Evolutionary conservation across 2,329 filamentous ascomycete genomes (phyloP).

Genomic region (Paraphaeosphaeria minitans): DNA sequence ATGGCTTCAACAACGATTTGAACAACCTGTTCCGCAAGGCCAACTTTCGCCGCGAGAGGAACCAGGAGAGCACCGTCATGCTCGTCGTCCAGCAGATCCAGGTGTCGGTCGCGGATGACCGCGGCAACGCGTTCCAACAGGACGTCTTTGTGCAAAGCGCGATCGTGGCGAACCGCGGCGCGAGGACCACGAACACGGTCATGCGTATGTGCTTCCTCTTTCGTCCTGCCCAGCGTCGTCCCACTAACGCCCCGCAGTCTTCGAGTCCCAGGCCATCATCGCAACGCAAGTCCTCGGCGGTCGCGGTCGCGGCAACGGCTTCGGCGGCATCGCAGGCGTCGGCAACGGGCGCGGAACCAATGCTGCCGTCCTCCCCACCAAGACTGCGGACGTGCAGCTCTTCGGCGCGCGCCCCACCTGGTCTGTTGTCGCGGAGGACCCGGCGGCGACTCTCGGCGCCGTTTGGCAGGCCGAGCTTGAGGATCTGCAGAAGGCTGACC

Average conservation of each 20-base stretch:
- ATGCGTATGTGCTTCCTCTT: constrained; percentile 25
- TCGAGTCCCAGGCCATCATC: constrained; percentile 31
- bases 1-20: constrained; percentile 35
- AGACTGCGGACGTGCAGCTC: constrained; percentile 34
- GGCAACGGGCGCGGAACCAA: constrained; percentile 3
- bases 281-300: constrained; percentile 33
- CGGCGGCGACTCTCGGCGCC: constrained; percentile 33
- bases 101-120: constrained; percentile 31
- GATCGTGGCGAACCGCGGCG: constrained; percentile 38
- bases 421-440: constrained; percentile 31
- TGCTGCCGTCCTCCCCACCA: constrained; percentile 22
- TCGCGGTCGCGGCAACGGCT: constrained; percentile 14
- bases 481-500: constrained; percentile 31
- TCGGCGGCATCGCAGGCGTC: constrained; percentile 19
- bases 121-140: constrained; percentile 29
- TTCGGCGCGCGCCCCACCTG: constrained; percentile 36
- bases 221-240: neutral
- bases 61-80: constrained; percentile 30
- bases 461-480: constrained; percentile 34
- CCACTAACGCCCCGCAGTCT: constrained; percentile 19
- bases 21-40: constrained; percentile 42
- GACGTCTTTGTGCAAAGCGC: constrained; percentile 36
- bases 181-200: constrained; percentile 28
- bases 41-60: constrained; percentile 29
- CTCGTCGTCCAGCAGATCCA: constrained; percentile 41